phyloP scores from a whole-genome alignment of 176 grass and related monocot species.

The Otatea glauca region DNA sequence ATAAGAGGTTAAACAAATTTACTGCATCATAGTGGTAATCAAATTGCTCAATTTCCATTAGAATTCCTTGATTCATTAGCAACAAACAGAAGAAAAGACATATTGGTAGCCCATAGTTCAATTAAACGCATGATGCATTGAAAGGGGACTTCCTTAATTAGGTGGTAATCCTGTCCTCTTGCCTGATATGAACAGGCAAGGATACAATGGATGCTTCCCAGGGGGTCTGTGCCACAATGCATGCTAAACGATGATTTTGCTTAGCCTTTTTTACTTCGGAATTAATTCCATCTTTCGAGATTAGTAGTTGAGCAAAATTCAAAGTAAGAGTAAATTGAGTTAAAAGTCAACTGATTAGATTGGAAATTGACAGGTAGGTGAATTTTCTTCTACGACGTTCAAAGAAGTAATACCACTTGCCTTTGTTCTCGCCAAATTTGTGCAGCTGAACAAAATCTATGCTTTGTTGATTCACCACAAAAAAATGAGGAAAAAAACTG shows the following conservation, averaged over 20 bases:
- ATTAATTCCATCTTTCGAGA: neutral
- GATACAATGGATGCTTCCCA: neutral
- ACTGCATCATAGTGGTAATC: neutral
- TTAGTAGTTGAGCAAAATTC: neutral
- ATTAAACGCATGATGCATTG: neutral
- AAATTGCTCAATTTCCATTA: neutral
- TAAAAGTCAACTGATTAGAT: neutral
- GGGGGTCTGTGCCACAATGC: neutral
- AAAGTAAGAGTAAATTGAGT: neutral
- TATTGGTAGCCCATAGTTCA: neutral
- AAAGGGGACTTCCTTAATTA: slow-evolving; percentile 37
- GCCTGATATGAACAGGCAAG: slow-evolving; percentile 16
- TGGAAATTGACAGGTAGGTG: neutral
- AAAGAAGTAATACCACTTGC: neutral
- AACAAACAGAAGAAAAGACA: slow-evolving; percentile 2
- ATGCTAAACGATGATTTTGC: neutral
- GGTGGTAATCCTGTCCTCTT: slow-evolving; percentile 25
- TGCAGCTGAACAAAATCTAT: neutral
- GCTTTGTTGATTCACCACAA: neutral
- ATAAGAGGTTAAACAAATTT: neutral
- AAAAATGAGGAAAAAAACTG: neutral
- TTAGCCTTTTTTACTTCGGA: neutral
- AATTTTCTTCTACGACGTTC: neutral
- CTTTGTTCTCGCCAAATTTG: neutral
- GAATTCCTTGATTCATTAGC: neutral